phyloP scores from a whole-genome alignment of 148 eudicot genomes.

The Simmondsia chinensis region DNA sequence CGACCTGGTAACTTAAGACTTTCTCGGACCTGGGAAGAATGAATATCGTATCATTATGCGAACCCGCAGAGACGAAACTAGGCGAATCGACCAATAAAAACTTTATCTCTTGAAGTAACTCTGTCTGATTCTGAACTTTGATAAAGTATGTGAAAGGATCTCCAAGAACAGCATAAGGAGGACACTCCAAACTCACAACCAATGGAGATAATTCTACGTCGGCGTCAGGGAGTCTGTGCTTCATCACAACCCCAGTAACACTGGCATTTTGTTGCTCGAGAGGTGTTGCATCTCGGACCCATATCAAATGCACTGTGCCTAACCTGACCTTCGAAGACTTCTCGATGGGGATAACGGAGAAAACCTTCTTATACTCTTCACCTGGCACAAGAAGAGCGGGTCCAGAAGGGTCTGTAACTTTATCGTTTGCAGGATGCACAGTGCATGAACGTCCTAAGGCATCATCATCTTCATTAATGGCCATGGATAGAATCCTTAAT shows the following conservation, averaged over 20 bases:
- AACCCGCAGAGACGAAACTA: constrained; percentile 76
- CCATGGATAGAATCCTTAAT: constrained; percentile 56
- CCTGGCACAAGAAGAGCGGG: constrained; percentile 59
- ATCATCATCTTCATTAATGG: constrained; percentile 51
- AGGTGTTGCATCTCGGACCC: constrained; percentile 47
- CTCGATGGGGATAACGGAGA: constrained; percentile 48
- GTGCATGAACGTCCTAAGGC: constrained; percentile 27
- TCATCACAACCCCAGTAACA: constrained; percentile 46
- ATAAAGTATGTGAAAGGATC: constrained; percentile 70
- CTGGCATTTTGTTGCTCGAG: constrained; percentile 8
- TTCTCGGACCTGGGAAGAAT: constrained; percentile 72
- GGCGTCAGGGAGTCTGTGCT: constrained; percentile 66
- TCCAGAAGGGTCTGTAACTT: constrained; percentile 10
- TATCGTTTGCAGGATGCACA: constrained; percentile 32
- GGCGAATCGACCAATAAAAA: constrained; percentile 76
- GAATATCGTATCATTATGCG: constrained; percentile 60
- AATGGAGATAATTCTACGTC: constrained; percentile 67
- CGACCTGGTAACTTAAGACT: constrained; percentile 65
- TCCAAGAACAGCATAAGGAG: constrained; percentile 85
- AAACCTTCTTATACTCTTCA: constrained; percentile 74
- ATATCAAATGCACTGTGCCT: constrained; percentile 63
- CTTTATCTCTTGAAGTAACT: constrained; percentile 84
- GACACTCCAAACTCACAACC: constrained; percentile 68
- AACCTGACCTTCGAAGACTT: constrained; percentile 35
- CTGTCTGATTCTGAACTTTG: constrained; percentile 57